A percentile compares a stretch with the other conserved stretches of the same genome.
phyloP scores from a whole-genome alignment of 768 basidiomycete species.

The Pleurotus giganteus region DNA sequence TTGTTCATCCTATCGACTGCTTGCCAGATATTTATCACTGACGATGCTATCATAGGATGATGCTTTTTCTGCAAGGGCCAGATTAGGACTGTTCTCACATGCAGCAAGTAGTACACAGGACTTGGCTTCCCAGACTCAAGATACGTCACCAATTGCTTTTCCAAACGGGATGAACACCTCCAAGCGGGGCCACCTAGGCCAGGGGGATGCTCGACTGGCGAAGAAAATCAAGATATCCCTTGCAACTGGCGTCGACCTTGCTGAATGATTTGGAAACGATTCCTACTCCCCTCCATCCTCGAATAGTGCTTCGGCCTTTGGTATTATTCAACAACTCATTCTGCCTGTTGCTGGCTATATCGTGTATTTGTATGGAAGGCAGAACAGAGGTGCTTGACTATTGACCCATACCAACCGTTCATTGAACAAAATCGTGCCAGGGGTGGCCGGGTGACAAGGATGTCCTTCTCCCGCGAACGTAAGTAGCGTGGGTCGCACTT shows the following conservation, averaged over 20 bases:
- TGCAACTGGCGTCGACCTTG: conserved; percentile 66
- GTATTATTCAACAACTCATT: too few relatives aligned
- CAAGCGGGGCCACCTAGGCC: conserved; percentile 30
- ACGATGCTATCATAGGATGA: conserved; percentile 31
- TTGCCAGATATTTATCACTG: not conserved
- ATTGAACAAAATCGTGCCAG: too few relatives aligned
- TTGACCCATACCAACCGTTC: not conserved
- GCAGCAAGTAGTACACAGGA: not conserved
- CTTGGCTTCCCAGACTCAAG: conserved; percentile 14
- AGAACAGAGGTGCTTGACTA: not conserved
- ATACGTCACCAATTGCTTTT: not conserved
- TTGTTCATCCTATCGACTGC: conserved; percentile 30
- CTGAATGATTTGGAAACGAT: conserved; percentile 44
- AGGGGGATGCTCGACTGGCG: conserved; percentile 30
- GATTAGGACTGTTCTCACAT: not conserved
- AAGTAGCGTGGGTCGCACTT: not conserved
- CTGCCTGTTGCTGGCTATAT: not conserved
- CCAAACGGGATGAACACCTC: conserved; percentile 13
- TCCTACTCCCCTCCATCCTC: not conserved
- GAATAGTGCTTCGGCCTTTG: not conserved
- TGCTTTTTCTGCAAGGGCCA: not conserved
- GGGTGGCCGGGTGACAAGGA: too few relatives aligned
- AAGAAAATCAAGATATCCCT: conserved; percentile 78
- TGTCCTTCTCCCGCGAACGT: conserved; percentile 9
- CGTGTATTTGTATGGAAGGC: not conserved